Percentiles rank a stretch among this genome's conserved stretches.
Conservation (phyloP, 1,284 basidiomycete species). For the Earliella scabrosa region DNA sequence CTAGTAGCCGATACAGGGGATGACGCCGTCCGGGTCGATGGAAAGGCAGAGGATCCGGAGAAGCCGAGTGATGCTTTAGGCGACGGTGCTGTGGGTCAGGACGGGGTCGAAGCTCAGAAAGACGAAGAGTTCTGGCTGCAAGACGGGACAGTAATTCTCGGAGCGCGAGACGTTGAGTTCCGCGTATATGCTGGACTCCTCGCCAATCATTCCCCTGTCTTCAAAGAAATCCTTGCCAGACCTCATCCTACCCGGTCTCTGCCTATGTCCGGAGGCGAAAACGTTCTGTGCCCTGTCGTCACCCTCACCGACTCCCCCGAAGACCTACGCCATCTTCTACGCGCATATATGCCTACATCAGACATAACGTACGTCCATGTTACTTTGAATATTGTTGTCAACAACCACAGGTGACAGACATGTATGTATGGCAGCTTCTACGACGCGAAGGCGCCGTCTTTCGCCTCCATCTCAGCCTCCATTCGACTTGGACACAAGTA, state of each 20-base stretch:
- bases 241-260: constrained; percentile 1
- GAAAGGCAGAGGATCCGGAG: too few relatives aligned
- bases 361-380: not conserved
- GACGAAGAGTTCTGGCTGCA: constrained; percentile 19
- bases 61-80: not conserved
- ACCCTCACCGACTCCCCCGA: not conserved
- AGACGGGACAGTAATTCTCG: constrained; percentile 16
- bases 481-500: constrained; percentile 7
- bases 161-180: constrained; percentile 10
- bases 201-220: constrained; percentile 12
- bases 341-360: not conserved
- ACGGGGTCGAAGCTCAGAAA: not conserved
- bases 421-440: not conserved
- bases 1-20: too few relatives aligned
- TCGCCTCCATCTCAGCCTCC: not conserved
- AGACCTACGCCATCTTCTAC: not conserved
- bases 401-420: not conserved
- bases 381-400: not conserved
- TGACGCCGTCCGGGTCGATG: too few relatives aligned
- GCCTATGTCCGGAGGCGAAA: not conserved
- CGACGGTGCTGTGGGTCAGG: not conserved
- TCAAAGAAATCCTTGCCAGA: constrained; percentile 11
- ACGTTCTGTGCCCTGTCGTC: not conserved
- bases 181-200: constrained; percentile 14
- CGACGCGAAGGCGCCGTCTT: not conserved